Conservation (phyloP, 306 rosid genomes). For the Quercus glauca region DNA sequence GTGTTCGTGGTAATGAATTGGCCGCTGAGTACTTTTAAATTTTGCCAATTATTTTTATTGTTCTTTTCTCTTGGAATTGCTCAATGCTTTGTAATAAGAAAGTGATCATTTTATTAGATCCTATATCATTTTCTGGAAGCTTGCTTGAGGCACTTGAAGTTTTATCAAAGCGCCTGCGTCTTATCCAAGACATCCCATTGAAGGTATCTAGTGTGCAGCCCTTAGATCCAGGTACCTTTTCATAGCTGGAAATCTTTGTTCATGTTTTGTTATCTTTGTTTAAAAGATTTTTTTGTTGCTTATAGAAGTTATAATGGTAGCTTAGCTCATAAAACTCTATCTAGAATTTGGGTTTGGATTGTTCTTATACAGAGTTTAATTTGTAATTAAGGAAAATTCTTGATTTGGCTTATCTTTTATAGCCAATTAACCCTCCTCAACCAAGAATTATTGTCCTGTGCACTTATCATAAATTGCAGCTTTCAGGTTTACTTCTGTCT, state of each 20-base stretch:
- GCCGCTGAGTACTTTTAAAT: neutral
- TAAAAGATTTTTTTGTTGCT: neutral
- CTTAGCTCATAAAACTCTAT: neutral
- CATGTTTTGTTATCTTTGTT: neutral
- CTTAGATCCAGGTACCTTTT: no score
- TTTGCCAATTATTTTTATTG: constrained; percentile 8
- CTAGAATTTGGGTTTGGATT: neutral
- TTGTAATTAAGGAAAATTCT: neutral
- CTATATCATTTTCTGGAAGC: constrained; percentile 62
- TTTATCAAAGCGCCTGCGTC: constrained; percentile 71
- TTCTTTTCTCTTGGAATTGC: constrained; percentile 9
- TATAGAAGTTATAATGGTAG: neutral
- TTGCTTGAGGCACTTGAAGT: constrained; percentile 69
- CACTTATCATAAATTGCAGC: constrained; percentile 53
- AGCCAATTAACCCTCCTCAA: neutral
- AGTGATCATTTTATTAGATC: constrained; percentile 44
- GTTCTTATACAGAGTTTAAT: no score
- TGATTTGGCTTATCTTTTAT: neutral
- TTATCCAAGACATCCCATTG: no score
- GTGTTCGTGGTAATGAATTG: constrained; percentile 53
- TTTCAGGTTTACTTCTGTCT: constrained; percentile 86
- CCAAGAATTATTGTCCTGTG: neutral
- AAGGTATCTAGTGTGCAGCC: no score
- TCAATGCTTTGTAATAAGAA: constrained; percentile 17
- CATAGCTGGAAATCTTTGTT: no score